Conservation (phyloP, 2,329 filamentous ascomycete species). For the Fusarium sp. region DNA sequence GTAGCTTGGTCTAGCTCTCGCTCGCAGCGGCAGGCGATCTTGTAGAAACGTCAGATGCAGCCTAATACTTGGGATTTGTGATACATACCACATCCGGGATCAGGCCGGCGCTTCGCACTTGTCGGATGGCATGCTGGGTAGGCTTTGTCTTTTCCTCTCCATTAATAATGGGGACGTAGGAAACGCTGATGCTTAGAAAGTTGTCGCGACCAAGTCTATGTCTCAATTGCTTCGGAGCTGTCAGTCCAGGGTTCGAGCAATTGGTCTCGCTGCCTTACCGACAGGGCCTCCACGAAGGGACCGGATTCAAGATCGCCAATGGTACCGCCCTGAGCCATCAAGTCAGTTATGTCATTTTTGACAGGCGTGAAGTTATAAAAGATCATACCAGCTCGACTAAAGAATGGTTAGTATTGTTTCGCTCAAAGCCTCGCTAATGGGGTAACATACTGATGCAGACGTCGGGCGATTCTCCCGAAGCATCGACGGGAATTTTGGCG, state of each 20-base stretch:
- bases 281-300: constrained; percentile 88
- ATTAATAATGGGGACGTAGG: constrained; percentile 76
- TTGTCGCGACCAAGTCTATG: constrained; percentile 77
- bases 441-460: constrained; percentile 81
- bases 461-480: constrained; percentile 82
- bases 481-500: constrained; percentile 84
- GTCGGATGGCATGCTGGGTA: constrained; percentile 88
- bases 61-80: not conserved
- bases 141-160: constrained; percentile 95
- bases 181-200: constrained; percentile 90
- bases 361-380: not conserved
- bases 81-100: constrained; percentile 71
- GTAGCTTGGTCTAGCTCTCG: constrained; percentile 75
- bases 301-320: constrained; percentile 85
- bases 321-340: constrained; percentile 61
- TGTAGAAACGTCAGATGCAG: constrained; percentile 4
- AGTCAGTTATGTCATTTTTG: not conserved
- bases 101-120: constrained; percentile 82
- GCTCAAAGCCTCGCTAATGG: not conserved
- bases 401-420: constrained; percentile 4
- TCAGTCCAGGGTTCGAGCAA: not conserved
- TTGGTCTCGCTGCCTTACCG: constrained; percentile 38
- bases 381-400: constrained; percentile 25
- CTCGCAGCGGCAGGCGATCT: constrained; percentile 95
- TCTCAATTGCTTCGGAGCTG: constrained; percentile 65